Conservation (phyloP, 805 yeast species). For the Barnettozyma californica region DNA sequence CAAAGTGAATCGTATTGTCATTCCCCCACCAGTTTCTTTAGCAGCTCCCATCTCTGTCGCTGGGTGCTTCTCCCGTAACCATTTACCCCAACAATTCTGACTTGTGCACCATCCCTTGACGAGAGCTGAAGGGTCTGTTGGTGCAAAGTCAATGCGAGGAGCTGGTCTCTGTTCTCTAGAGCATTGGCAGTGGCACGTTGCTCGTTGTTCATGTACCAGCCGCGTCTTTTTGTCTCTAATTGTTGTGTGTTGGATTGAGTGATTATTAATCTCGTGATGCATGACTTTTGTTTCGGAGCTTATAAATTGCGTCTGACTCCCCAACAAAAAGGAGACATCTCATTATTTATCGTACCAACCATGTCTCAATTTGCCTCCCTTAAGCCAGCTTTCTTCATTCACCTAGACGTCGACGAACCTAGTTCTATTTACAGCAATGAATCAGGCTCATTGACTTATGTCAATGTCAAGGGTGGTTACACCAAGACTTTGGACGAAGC, state of each 20-base stretch:
- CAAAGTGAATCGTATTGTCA: background rate
- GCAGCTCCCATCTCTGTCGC: conserved; percentile 2
- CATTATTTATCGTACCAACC: background rate
- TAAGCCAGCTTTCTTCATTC: conserved; percentile 35
- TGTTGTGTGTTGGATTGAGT: background rate
- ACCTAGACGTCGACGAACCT: conserved; percentile 32
- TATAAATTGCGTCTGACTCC: background rate
- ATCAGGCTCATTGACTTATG: conserved; percentile 25
- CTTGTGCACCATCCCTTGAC: background rate
- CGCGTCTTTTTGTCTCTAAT: background rate
- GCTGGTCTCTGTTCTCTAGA: conserved; percentile 4
- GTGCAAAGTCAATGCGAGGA: conserved; percentile 2
- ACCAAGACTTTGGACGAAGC: conserved; percentile 32
- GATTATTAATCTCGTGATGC: background rate
- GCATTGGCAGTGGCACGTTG: background rate
- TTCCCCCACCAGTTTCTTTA: background rate
- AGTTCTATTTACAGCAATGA: conserved; percentile 24
- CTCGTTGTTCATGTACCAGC: background rate
- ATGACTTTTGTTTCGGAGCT: background rate
- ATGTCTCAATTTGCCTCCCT: conserved; percentile 10
- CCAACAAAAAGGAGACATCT: background rate
- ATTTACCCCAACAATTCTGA: conserved; percentile 1
- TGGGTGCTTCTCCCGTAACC: background rate
- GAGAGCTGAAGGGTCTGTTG: background rate
- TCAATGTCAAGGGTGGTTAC: conserved; percentile 31